Conservation (phyloP, 225 moss, liverwort and hornwort genomes). For the Climacium dendroides region DNA sequence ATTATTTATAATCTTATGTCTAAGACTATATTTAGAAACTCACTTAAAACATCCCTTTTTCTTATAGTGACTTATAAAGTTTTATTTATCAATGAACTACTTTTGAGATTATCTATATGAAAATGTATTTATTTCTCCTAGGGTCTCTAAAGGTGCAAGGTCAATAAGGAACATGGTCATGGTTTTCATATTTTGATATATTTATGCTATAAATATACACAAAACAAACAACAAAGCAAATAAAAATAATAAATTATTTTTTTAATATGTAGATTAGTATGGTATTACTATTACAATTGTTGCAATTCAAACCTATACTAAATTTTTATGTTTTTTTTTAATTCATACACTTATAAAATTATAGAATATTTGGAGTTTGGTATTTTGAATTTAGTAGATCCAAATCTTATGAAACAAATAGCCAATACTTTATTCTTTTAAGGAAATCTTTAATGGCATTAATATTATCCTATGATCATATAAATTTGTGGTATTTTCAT, state of each 20-base stretch:
- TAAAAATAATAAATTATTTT: not conserved
- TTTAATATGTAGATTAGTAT: no score
- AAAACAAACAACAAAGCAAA: not conserved
- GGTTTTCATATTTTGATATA: not conserved
- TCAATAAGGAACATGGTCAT: not conserved
- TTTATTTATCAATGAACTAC: not conserved
- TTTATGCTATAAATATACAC: not conserved
- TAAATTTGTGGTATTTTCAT: not conserved
- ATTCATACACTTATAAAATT: not conserved
- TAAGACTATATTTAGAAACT: no score
- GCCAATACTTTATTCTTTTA: rapidly evolving
- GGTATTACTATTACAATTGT: no score
- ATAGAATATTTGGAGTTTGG: not conserved
- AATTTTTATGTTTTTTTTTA: not conserved
- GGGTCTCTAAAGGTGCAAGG: not conserved
- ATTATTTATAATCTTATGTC: no score
- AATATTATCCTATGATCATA: not conserved
- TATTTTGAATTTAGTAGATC: not conserved
- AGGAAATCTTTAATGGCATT: not conserved
- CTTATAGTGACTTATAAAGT: no score
- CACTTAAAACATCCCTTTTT: no score
- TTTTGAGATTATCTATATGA: no score
- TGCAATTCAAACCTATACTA: not conserved
- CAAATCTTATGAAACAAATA: not conserved
- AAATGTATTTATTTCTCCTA: not conserved